Evolutionary conservation across 768 basidiomycete genomes (phyloP).

Genomic region (Serendipita sp.): DNA sequence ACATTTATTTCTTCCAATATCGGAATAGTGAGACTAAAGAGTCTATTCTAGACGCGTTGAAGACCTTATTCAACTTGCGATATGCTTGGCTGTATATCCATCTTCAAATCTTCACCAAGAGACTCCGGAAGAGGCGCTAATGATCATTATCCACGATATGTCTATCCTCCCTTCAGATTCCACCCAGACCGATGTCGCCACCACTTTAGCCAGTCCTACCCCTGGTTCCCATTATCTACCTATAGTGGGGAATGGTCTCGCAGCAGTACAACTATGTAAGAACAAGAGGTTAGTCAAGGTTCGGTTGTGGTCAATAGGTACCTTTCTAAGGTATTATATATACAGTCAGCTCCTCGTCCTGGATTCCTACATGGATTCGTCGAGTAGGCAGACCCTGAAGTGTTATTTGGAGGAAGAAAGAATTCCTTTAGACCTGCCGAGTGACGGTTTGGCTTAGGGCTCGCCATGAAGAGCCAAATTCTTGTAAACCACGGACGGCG

Average conservation of each 20-base stretch:
- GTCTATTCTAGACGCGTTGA: neutral
- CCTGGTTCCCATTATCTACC: no score
- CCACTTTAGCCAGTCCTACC: neutral
- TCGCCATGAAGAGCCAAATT: no score
- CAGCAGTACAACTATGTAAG: neutral
- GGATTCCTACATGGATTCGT: neutral
- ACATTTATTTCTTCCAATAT: neutral
- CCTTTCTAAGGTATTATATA: neutral
- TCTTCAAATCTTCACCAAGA: neutral
- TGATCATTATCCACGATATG: neutral
- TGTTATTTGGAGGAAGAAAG: neutral
- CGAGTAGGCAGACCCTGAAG: neutral
- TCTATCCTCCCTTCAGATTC: neutral
- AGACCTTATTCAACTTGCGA: neutral
- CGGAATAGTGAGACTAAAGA: neutral
- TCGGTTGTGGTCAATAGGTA: neutral
- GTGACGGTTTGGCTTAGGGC: no score
- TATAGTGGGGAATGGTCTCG: neutral
- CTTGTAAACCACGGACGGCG: no score
- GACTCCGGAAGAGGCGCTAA: neutral
- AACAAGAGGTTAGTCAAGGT: neutral
- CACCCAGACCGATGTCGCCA: neutral
- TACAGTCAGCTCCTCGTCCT: neutral
- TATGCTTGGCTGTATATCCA: neutral
- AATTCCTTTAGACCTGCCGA: neutral